Base-by-base conservation (phyloP, 2,329 filamentous ascomycete genomes). In the Gaeumannomyces tritici region DNA sequence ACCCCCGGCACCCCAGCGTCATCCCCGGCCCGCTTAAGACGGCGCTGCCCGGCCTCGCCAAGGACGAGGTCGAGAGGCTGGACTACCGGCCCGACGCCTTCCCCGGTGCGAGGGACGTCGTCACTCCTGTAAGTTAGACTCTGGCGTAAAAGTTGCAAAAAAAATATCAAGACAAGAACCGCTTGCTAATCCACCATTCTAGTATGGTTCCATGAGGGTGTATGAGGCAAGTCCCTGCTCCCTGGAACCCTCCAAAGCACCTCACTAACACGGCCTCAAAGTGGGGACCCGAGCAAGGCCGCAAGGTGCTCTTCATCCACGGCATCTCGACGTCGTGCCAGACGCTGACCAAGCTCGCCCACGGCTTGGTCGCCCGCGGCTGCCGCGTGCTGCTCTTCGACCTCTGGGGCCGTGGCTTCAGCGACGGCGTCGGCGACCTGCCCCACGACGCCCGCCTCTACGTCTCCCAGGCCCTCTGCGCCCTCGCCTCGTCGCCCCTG, bases 261-360 rank as follows among this genome's bases (percentile, higher is more conserved):
- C 42, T 51, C 42, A 51, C 42, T 51, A 51, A 51, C 42, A n/a
- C 7, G 21, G 4, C 18, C 4, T 9, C 4, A n/a, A 51, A 51
- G 76, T 96, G 89, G 76, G 91, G 91, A 1, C 89, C 90, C 1
- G 81, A 86, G 60, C 74, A 83, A 62, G 91, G 91, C 9, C 80
- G 83, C 57, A 93, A 89, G 69, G 86, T 95, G 5, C 74, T 96
- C 21, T 80, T 96, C 42, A 79, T 96, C 11, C 91, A 96, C 71
- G 91, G 91, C 57, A 93, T 96, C 71, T 91, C 87, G 64, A 96
- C 90, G 0, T 89, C 91, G 0, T 91, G 89, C 72, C 83, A 93
- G 68, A 87, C 89, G 1, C 78, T 95, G 21, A 81, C 82, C 29
- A 82, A 81, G 57, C 74, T 96, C 42, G 89, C 90, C 31, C 79